Evolutionary conservation across 2,329 filamentous ascomycete species (phyloP).

Genomic region (Cercospora zeina): DNA sequence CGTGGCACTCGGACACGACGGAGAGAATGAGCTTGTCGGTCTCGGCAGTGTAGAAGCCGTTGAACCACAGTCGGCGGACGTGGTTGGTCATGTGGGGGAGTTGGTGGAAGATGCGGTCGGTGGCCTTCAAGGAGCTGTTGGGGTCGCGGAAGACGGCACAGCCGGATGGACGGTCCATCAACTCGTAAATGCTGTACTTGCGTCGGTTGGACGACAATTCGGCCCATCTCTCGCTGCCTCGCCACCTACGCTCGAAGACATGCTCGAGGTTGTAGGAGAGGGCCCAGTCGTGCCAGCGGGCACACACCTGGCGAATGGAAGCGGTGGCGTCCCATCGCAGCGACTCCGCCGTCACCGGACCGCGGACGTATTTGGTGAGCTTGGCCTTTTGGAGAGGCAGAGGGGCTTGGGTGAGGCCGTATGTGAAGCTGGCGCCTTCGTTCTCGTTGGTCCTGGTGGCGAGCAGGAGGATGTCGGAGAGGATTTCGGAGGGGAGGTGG

Average conservation of each 20-base stretch:
- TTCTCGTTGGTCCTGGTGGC: conserved; percentile 51
- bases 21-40: conserved; percentile 54
- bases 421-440: conserved; percentile 54
- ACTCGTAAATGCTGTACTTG: conserved; percentile 50
- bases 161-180: conserved; percentile 50
- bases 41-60: conserved; percentile 55
- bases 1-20: conserved; percentile 50
- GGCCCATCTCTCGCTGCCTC: conserved; percentile 55
- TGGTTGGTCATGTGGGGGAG: conserved; percentile 51
- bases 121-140: conserved; percentile 52
- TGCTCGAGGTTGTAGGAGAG: conserved; percentile 54
- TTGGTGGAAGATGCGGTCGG: conserved; percentile 49
- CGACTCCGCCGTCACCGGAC: conserved; percentile 53
- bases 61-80: conserved; percentile 57
- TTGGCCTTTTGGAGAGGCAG: conserved; percentile 48
- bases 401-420: conserved; percentile 54
- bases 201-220: conserved; percentile 48
- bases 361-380: conserved; percentile 54
- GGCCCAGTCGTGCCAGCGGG: conserved; percentile 56
- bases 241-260: conserved; percentile 56
- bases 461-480: conserved; percentile 53
- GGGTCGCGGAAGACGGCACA: conserved; percentile 56
- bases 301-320: conserved; percentile 53
- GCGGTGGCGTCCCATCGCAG: conserved; percentile 55
- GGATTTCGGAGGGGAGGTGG: conserved; percentile 55